Base-by-base conservation (phyloP, 2,329 filamentous ascomycete species). In the Fusarium sp. region DNA sequence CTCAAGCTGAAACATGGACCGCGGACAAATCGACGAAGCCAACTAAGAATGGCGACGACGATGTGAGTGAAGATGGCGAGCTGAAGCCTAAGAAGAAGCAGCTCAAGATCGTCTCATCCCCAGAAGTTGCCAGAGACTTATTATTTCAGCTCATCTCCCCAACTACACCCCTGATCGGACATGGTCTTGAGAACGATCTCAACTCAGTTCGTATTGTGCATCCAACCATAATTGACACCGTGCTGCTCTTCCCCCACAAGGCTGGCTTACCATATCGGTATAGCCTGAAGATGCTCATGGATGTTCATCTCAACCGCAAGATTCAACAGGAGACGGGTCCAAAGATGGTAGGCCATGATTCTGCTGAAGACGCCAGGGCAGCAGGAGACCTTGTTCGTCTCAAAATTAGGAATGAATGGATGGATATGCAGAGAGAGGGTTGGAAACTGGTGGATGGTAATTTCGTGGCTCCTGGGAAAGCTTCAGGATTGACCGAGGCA, bases 181-280 rank as follows among this genome's bases (percentile, higher is more conserved):
- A 99, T 80, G 95, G 94, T 2, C 89, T 98, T 14, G 96, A 99
- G 78, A 99, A 99, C 79, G 96, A 99, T 78, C 88, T 99, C 61
- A 98, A 97, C 79, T 90, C 92, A 6, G 87, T 92, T 44, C 92
- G 95, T 39, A 88, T 98, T 56, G 91, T 97, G 48, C 96, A 98
- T 77, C 93, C 93, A 0, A 92, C 89, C 1, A 86, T 98, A 60
- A 89, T 98, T 77, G 95, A 98, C 81, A 98, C 95, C 0, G 90
- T 94, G 2, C 83, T 98, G 0, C 87, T 98, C 0, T 99, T 90
- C 79, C 95, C 95, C 0, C 94, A 97, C 78, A 90, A 86, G 20
- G 85, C 85, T 22, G 94, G 95, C 3, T 84, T 98, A 3, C 96
- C 96, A 0, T 87, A 91, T 60, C 91, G 96, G 14, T 88, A 93